phyloP scores from a whole-genome alignment of 805 yeast genomes.

The Vanderwaltozyma verrucispora region DNA sequence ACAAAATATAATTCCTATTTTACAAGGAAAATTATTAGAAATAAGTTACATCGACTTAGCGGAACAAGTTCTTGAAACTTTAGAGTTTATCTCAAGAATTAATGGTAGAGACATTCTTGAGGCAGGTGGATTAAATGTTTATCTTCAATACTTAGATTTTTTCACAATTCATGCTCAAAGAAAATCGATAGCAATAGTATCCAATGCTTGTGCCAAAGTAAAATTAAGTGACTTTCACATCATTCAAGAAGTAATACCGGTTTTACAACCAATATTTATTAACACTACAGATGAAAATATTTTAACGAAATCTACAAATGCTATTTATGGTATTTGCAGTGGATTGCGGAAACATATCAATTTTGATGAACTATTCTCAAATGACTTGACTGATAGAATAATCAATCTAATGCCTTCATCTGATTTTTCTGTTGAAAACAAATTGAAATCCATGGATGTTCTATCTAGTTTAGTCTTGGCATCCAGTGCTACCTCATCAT shows the following conservation, averaged over 20 bases:
- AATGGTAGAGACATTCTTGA: conserved; percentile 42
- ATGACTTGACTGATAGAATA: conserved; percentile 28
- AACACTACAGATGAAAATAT: conserved; percentile 41
- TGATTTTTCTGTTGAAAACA: conserved; percentile 26
- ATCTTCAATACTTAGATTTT: conserved; percentile 71
- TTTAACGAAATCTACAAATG: conserved; percentile 13
- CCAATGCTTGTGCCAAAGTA: conserved; percentile 52
- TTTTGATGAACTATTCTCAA: conserved; percentile 17
- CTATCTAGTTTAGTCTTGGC: conserved; percentile 31
- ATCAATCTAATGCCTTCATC: conserved; percentile 19
- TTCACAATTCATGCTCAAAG: conserved; percentile 84
- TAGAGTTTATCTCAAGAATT: conserved; percentile 54
- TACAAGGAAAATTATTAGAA: conserved; percentile 58
- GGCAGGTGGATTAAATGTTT: conserved; percentile 47
- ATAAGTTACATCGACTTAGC: conserved; percentile 83
- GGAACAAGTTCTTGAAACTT: conserved; percentile 76
- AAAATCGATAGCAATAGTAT: conserved; percentile 62
- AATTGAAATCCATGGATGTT: conserved; percentile 30
- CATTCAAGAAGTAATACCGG: conserved; percentile 37
- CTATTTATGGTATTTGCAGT: conserved; percentile 20
- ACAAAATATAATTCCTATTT: conserved; percentile 53
- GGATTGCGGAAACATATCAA: conserved; percentile 11
- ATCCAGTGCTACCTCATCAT: not conserved
- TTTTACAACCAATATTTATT: conserved; percentile 42
- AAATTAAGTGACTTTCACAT: conserved; percentile 34